Evolutionary conservation across 2,329 filamentous ascomycete species (phyloP), one percentile per base, ranked within the genome.

Genomic region (Grosmannia huntii): DNA sequence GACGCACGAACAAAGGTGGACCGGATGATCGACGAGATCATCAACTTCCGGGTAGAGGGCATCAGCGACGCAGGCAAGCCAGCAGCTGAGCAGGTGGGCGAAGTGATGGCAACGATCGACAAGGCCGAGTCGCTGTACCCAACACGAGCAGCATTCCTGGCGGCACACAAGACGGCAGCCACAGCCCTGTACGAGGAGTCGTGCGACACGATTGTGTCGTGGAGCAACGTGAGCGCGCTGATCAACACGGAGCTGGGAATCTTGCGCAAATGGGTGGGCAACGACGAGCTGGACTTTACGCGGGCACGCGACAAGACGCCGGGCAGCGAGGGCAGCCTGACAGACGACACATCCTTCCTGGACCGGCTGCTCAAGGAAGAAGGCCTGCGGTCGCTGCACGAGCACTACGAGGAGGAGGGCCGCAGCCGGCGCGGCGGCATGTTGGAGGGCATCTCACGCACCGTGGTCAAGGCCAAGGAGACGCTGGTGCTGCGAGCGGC

Each of bases 291-390:
- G 46, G 90, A 97, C 71, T 99, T 97, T 68, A 84, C 84, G 55
- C 87, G 87, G 67, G 80, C 85, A 25, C 86, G 87, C 63, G 79
- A 83, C 57, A 81, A 82, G 60, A 86, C 88, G 0, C 82, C 84
- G 2, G 80, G 78, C 61, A 82, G 82, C 61, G 83, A 2, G 80
- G 41, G 41, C 41, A 78, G 60, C 82, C 81, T 96, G 53, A 84
- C 85, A 28, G 92, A 97, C 66, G 91, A 96, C 65, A 86, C 90
- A 0, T 95, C 90, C 0, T 99, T 99, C 71, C 82, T 99, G 59
- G 94, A 99, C 69, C 83, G 92, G 50, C 82, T 99, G 31, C 81
- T 99, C 76, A 97, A 97, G 68, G 92, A 97, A 70, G 94, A 97
- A 68, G 91, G 90, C 1, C 77, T 99, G 53, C 92, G 90, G 66